These are phyloP conservation scores for Tolypocladium cylindrosporum DNA, from an alignment of 2,329 filamentous ascomycete genomes.

Conservation along the genomic window DNA sequence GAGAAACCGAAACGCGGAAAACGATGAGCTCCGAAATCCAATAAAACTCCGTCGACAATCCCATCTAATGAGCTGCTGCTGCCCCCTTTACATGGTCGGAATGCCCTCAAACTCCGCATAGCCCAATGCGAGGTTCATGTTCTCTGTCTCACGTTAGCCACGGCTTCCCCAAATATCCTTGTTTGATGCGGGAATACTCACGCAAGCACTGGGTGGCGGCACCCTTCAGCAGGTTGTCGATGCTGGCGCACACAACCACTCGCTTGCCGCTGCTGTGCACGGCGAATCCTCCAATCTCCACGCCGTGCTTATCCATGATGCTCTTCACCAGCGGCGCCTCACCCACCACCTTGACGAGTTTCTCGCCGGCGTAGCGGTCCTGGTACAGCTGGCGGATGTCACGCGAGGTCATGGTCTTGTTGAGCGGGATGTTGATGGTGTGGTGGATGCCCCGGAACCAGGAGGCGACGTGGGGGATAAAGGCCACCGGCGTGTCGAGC, in stretches of 20 bases:
- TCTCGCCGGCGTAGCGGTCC: conserved; percentile 91
- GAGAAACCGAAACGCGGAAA: background rate
- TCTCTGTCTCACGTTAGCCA: conserved; percentile 60
- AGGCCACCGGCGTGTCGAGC: conserved; percentile 64
- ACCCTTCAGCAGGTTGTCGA: conserved; percentile 90
- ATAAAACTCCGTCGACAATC: conserved; percentile 10
- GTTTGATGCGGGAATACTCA: conserved; percentile 36
- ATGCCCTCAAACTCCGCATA: conserved; percentile 87
- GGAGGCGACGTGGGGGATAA: conserved; percentile 87
- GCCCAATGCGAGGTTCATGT: conserved; percentile 87
- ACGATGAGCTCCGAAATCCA: background rate
- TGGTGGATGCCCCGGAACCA: conserved; percentile 97
- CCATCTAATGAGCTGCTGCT: background rate
- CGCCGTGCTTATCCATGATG: conserved; percentile 75
- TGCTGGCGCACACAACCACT: conserved; percentile 82
- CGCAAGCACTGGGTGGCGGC: conserved; percentile 87
- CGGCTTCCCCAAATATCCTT: background rate
- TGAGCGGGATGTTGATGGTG: conserved; percentile 82
- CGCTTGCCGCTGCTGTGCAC: conserved; percentile 82
- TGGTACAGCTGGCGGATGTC: conserved; percentile 94
- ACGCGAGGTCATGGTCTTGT: conserved; percentile 76
- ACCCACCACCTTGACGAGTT: conserved; percentile 84
- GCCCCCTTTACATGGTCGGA: conserved; percentile 37
- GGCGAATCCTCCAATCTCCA: conserved; percentile 94
- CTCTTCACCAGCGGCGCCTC: conserved; percentile 79